Evolutionary conservation across 164 flowering plant species (phyloP).

Genomic region (grape (Vitis vinifera)): DNA sequence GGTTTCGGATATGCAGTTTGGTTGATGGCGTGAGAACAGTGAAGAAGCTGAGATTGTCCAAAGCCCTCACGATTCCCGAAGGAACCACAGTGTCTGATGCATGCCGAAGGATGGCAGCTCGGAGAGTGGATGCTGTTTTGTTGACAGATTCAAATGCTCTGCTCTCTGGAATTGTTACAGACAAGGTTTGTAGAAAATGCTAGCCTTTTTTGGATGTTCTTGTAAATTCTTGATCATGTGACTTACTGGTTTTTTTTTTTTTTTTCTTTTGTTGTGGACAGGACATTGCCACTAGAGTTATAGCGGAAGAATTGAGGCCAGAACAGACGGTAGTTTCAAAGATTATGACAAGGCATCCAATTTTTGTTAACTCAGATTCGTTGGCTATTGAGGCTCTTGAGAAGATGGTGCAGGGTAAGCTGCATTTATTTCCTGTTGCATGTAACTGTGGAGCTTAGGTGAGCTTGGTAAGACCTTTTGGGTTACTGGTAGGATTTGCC

Average conservation of each 20-base stretch:
- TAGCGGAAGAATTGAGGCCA: constrained; percentile 86
- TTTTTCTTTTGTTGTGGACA: constrained; percentile 22
- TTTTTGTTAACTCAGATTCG: constrained; percentile 84
- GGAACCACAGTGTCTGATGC: constrained; percentile 93
- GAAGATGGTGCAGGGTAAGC: constrained; percentile 90
- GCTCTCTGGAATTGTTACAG: constrained; percentile 90
- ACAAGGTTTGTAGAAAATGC: constrained; percentile 49
- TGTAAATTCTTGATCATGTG: no score
- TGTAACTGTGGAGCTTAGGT: neutral
- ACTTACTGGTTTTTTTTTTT: constrained; percentile 1
- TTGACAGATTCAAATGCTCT: constrained; percentile 87
- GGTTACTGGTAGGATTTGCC: neutral
- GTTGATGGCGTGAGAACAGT: constrained; percentile 83
- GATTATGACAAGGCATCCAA: constrained; percentile 92
- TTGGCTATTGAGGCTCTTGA: constrained; percentile 93
- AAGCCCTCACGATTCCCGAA: constrained; percentile 92
- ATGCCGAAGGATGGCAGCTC: constrained; percentile 87
- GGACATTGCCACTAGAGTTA: constrained; percentile 89
- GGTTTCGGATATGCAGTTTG: constrained; percentile 21
- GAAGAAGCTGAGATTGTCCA: constrained; percentile 88
- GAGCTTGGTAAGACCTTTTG: constrained; percentile 1
- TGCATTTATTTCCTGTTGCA: no score
- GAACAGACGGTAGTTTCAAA: constrained; percentile 87
- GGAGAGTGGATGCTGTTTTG: constrained; percentile 87
- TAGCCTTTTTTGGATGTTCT: neutral